phyloP scores from a whole-genome alignment of 345 rosid species.

The Toxicodendron radicans region DNA sequence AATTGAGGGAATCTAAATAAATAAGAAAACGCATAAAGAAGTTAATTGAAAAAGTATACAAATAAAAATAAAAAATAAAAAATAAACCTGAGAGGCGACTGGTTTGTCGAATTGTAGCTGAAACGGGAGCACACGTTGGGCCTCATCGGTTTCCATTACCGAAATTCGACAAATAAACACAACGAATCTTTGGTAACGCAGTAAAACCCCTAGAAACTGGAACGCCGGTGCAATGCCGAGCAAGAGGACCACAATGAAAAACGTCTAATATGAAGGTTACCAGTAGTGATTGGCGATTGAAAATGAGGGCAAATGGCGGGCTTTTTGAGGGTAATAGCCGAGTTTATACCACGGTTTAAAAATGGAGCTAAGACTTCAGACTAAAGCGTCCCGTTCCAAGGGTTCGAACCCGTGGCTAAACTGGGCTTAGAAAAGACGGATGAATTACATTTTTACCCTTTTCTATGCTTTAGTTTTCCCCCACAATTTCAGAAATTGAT shows the following conservation, averaged over 20 bases:
- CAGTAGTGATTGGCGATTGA: background rate
- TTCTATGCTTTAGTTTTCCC: no score
- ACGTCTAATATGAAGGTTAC: background rate
- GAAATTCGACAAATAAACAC: constrained; percentile 1
- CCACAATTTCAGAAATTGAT: no score
- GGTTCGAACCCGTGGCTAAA: no score
- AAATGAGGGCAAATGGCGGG: constrained; percentile 14
- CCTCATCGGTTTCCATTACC: constrained; percentile 73
- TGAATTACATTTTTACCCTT: no score
- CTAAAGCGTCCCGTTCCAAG: no score
- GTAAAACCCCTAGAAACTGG: background rate
- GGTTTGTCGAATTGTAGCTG: constrained; percentile 90
- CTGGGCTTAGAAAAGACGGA: no score
- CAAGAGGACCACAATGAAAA: background rate
- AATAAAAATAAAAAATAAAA: constrained; percentile 8
- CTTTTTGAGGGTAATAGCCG: background rate
- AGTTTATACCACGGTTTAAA: no score
- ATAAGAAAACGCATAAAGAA: background rate
- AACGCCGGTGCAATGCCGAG: background rate
- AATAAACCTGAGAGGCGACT: constrained; percentile 79
- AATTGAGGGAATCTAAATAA: constrained; percentile 1
- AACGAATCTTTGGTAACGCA: no score
- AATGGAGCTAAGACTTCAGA: no score
- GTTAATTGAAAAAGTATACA: background rate
- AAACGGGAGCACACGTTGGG: constrained; percentile 54